Conservation (phyloP, 148 eudicot genomes). For the Amaranthus cruentus region DNA sequence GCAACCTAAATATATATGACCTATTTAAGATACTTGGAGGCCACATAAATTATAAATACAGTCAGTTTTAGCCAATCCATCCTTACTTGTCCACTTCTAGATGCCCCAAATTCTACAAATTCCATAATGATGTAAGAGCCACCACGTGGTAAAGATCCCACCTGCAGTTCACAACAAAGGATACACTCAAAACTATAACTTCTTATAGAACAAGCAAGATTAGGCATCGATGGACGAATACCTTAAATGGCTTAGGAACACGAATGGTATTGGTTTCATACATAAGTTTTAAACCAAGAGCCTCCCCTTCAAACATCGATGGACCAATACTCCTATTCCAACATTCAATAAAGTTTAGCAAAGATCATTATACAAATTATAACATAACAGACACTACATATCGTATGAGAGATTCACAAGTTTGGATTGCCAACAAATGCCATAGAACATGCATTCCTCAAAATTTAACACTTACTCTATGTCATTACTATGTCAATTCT, state of each 20-base stretch:
- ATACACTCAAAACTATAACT: constrained; percentile 13
- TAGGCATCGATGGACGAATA: constrained; percentile 5
- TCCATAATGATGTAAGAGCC: constrained; percentile 98
- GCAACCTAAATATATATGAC: constrained; percentile 46
- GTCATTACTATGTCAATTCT: too few species aligned
- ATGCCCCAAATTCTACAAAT: constrained; percentile 81
- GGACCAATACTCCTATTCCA: constrained; percentile 74
- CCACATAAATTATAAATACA: background rate
- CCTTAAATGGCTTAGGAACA: constrained; percentile 89
- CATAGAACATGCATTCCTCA: too few species aligned
- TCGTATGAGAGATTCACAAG: background rate
- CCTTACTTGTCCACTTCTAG: constrained; percentile 79
- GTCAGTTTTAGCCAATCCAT: background rate
- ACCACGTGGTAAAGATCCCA: constrained; percentile 74
- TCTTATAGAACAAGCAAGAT: constrained; percentile 5
- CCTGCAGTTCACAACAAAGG: constrained; percentile 39
- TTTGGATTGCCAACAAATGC: background rate
- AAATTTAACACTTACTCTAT: too few species aligned
- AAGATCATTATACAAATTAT: constrained; percentile 9
- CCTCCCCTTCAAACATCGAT: constrained; percentile 95
- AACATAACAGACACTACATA: background rate
- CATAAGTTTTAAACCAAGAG: constrained; percentile 83
- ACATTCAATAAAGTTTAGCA: constrained; percentile 14
- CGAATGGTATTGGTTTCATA: constrained; percentile 76
- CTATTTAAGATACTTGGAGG: constrained; percentile 18